phyloP scores from a whole-genome alignment of 805 yeast genomes.

The Phaffomyces opuntiae region DNA sequence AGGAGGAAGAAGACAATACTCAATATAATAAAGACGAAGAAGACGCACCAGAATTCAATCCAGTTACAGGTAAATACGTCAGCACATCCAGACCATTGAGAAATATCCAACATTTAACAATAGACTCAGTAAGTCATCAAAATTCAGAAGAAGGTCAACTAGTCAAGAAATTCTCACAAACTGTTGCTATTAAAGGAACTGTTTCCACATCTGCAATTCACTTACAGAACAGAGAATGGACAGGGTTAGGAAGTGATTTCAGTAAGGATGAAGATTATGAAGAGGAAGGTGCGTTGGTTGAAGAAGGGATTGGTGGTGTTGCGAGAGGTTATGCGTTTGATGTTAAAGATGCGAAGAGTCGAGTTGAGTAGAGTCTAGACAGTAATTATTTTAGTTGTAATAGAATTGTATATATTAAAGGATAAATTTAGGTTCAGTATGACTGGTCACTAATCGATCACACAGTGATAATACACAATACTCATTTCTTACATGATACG shows the following conservation, averaged over 20 bases:
- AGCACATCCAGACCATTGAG: constrained; percentile 72
- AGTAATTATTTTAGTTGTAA: too few relatives aligned
- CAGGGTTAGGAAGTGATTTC: constrained; percentile 87
- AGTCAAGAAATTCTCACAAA: constrained; percentile 48
- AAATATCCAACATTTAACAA: constrained; percentile 53
- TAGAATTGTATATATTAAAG: too few relatives aligned
- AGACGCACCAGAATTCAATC: constrained; percentile 78
- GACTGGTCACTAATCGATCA: too few relatives aligned
- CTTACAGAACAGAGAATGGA: constrained; percentile 73
- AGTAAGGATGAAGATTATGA: constrained; percentile 31
- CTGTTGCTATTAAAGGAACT: constrained; percentile 64
- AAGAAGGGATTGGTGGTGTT: constrained; percentile 79
- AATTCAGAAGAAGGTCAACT: constrained; percentile 31
- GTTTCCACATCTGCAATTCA: constrained; percentile 83
- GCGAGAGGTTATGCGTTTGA: constrained; percentile 76
- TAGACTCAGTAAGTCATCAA: constrained; percentile 33
- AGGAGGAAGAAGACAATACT: constrained; percentile 14
- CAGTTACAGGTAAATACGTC: constrained; percentile 75
- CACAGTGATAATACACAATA: too few relatives aligned
- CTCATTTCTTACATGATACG: too few relatives aligned
- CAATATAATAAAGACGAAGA: constrained; percentile 24
- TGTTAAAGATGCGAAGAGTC: constrained; percentile 5
- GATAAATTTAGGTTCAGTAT: too few relatives aligned
- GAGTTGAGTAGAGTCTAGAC: too few relatives aligned
- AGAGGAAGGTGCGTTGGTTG: constrained; percentile 66